A percentile compares a stretch with the other conserved stretches of the same genome.
These are phyloP conservation scores for Alternaria incomplexa DNA, from an alignment of 2,329 filamentous ascomycete species.

Conservation along the genomic window DNA sequence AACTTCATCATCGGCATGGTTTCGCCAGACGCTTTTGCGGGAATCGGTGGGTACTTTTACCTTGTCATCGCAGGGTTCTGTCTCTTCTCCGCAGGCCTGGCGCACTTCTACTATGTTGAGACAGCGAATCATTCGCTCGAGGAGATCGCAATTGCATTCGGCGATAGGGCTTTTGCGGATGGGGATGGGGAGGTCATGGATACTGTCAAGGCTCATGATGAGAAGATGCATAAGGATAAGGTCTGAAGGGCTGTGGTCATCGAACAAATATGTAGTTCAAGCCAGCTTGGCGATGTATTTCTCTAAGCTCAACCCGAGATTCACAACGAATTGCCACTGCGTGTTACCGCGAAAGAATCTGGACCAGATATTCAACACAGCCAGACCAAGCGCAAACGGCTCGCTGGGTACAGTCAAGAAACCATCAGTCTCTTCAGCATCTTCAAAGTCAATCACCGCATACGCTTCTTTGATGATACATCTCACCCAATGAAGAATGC, in stretches of 20 bases:
- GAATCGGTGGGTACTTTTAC: constrained; percentile 53
- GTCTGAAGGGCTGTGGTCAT: not conserved
- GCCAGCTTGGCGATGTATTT: constrained; percentile 14
- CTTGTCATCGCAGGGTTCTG: constrained; percentile 47
- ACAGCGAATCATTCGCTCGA: constrained; percentile 48
- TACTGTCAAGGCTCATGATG: constrained; percentile 8
- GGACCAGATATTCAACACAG: constrained; percentile 55
- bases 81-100: constrained; percentile 27
- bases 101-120: constrained; percentile 52
- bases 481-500: constrained; percentile 56
- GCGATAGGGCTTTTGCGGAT: constrained; percentile 50
- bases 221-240: constrained; percentile 12
- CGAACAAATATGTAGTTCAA: not conserved
- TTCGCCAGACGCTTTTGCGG: constrained; percentile 51
- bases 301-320: constrained; percentile 52
- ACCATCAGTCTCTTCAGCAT: constrained; percentile 13
- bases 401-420: constrained; percentile 23
- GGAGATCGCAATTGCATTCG: constrained; percentile 52
- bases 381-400: constrained; percentile 45
- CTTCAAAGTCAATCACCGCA: constrained; percentile 44
- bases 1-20: constrained; percentile 52
- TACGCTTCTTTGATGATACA: constrained; percentile 56
- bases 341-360: constrained; percentile 58
- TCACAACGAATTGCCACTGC: constrained; percentile 58
- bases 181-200: constrained; percentile 25